phyloP scores from a whole-genome alignment of 1,284 basidiomycete genomes.

The Ganoderma sinense region DNA sequence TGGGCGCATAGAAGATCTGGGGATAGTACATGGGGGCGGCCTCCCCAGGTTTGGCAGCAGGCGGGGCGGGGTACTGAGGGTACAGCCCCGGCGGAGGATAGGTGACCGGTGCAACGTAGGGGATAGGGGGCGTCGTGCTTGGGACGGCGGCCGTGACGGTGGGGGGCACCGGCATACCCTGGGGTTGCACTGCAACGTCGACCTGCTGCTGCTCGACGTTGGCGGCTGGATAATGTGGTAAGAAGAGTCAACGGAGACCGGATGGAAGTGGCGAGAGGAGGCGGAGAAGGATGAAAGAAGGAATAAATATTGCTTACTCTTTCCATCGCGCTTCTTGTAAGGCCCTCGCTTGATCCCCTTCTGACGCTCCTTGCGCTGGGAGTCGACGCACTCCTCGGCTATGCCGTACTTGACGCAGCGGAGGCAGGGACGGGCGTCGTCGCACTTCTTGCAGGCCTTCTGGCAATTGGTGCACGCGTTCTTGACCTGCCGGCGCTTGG shows the following conservation, averaged over 20 bases:
- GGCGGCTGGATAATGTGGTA: slow-evolving; percentile 59
- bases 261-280: slow-evolving; percentile 29
- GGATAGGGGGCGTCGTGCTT: slow-evolving; percentile 51
- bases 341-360: slow-evolving; percentile 89
- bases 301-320: slow-evolving; percentile 57
- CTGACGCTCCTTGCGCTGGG: slow-evolving; percentile 84
- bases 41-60: slow-evolving; percentile 60
- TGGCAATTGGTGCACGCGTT: slow-evolving; percentile 91
- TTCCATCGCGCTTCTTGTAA: slow-evolving; percentile 93
- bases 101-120: slow-evolving; percentile 51
- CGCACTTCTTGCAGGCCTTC: slow-evolving; percentile 91
- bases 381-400: slow-evolving; percentile 82
- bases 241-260: slow-evolving; percentile 43
- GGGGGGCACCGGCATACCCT: slow-evolving; percentile 51
- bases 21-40: slow-evolving; percentile 54
- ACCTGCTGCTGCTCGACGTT: slow-evolving; percentile 56
- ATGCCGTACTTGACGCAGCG: slow-evolving; percentile 88
- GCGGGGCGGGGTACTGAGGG: slow-evolving; percentile 54
- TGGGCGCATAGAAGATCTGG: slow-evolving; percentile 51
- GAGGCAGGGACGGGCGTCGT: slow-evolving; percentile 86
- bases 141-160: slow-evolving; percentile 50
- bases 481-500: slow-evolving; percentile 89
- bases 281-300: slow-evolving; percentile 23
- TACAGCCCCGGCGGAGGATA: slow-evolving; percentile 52
- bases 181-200: slow-evolving; percentile 52